phyloP scores from a whole-genome alignment of 148 eudicot species.

The Dianthus caryophyllus region DNA sequence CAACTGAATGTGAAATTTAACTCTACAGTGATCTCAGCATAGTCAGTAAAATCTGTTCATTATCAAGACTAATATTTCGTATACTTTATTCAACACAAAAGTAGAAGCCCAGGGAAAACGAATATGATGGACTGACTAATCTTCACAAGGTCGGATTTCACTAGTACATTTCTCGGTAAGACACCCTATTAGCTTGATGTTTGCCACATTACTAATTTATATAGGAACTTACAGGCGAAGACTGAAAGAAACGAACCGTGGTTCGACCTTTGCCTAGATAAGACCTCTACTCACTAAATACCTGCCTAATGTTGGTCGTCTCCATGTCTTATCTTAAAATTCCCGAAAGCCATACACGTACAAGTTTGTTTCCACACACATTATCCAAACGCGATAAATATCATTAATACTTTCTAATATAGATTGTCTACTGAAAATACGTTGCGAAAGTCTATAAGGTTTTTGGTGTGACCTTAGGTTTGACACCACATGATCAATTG shows the following conservation, averaged over 20 bases:
- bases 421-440: not conserved
- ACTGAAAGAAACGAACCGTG: not conserved
- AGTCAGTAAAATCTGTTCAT: not conserved
- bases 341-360: not conserved
- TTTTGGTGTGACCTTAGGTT: not conserved
- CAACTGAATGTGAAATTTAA: not conserved
- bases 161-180: not conserved
- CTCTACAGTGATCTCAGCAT: not conserved
- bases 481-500: not conserved
- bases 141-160: not conserved
- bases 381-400: not conserved
- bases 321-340: not conserved
- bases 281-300: not conserved
- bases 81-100: not conserved
- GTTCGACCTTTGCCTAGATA: slow-evolving; percentile 1
- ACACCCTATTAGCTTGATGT: not conserved
- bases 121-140: not conserved
- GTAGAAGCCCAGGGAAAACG: not conserved
- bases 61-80: not conserved
- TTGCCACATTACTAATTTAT: not conserved
- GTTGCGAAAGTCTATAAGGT: not conserved
- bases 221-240: not conserved
- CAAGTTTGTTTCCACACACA: not conserved
- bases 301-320: not conserved
- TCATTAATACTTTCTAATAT: not conserved